phyloP scores from a whole-genome alignment of 1,284 basidiomycete genomes.

The Ceratobasidium sp. region DNA sequence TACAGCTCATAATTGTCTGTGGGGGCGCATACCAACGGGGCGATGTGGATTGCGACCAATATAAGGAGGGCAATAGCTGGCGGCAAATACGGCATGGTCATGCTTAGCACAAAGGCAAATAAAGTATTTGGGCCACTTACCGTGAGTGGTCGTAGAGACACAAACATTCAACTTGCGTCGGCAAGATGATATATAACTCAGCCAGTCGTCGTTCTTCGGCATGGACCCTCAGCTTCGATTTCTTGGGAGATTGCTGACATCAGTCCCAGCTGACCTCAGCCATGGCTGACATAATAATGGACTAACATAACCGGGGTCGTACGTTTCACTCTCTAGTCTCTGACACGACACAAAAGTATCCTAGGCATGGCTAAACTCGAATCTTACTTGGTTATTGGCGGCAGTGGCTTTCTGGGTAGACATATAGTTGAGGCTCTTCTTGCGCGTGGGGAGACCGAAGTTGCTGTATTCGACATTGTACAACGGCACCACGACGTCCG shows the following conservation, averaged over 20 bases:
- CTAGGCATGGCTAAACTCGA: conserved; percentile 54
- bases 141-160: conserved; percentile 26
- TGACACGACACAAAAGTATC: conserved; percentile 38
- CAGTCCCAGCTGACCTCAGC: neutral
- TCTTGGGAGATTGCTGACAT: neutral
- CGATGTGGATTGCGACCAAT: conserved; percentile 11
- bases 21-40: conserved; percentile 24
- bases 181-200: neutral
- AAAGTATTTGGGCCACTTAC: neutral
- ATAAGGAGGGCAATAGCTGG: neutral
- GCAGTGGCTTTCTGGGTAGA: conserved; percentile 90
- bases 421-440: conserved; percentile 88
- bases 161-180: neutral
- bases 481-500: conserved; percentile 82
- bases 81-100: neutral
- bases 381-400: conserved; percentile 85
- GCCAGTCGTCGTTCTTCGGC: conserved; percentile 10
- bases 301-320: conserved; percentile 20
- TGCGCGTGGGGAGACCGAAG: conserved; percentile 76
- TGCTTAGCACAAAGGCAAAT: too few relatives aligned
- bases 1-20: conserved; percentile 24
- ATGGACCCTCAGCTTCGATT: neutral
- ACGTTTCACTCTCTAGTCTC: conserved; percentile 16
- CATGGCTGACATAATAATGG: conserved; percentile 1
- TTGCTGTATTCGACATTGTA: conserved; percentile 89